Evolutionary conservation across 225 moss, liverwort and hornwort genomes (phyloP).

Genomic region (Anthoceros angustus): DNA sequence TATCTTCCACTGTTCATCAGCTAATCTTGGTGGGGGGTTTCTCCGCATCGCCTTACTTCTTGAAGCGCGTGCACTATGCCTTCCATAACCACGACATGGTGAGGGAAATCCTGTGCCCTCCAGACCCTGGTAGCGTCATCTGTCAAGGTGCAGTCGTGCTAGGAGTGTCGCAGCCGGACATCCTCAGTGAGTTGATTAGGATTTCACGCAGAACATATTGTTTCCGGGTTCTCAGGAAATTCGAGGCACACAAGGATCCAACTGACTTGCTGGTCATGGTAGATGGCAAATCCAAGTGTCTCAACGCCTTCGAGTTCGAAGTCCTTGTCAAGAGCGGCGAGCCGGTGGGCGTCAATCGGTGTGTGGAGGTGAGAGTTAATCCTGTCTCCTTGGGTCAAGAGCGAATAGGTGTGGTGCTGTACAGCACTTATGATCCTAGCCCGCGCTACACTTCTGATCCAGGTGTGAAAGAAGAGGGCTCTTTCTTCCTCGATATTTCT

Average conservation of each 20-base stretch:
- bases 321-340: conserved; percentile 7
- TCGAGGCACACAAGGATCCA: not conserved
- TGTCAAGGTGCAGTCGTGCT: not conserved
- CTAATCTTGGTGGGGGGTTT: conserved; percentile 6
- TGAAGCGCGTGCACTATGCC: not conserved
- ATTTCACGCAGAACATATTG: not conserved
- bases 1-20: not conserved
- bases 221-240: not conserved
- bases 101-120: not conserved
- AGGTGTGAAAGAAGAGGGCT: conserved; percentile 9
- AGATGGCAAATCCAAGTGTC: not conserved
- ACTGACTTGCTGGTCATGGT: not conserved
- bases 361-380: not conserved
- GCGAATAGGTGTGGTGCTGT: not conserved
- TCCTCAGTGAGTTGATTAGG: not conserved
- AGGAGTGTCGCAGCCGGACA: not conserved
- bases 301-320: not conserved
- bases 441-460: conserved; percentile 9
- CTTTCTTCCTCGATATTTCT: not conserved
- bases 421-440: not conserved
- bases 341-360: conserved; percentile 9
- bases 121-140: not conserved
- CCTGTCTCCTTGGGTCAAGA: not conserved
- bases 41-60: not conserved
- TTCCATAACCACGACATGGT: not conserved